phyloP scores from a whole-genome alignment of 164 flowering plant species.

The Taxillus chinensis region DNA sequence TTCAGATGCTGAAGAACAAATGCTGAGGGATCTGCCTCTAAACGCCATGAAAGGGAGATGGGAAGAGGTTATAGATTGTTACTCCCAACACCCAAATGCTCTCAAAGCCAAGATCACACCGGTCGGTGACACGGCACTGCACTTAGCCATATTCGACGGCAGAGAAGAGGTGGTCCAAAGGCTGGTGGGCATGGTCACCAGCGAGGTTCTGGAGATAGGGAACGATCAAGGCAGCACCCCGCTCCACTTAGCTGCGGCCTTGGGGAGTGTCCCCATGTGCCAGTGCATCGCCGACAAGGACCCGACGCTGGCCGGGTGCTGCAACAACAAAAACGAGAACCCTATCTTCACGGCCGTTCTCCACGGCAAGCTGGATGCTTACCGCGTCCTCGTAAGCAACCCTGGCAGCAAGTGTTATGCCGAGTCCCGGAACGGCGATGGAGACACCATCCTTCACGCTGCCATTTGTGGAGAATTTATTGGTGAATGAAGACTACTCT shows the following conservation, averaged over 20 bases:
- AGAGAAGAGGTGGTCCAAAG: background rate
- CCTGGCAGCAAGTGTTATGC: background rate
- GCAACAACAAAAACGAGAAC: background rate
- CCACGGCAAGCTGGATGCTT: conserved; percentile 9
- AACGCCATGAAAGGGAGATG: conserved; percentile 16
- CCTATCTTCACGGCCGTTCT: conserved; percentile 13
- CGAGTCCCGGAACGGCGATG: conserved; percentile 10
- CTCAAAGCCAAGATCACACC: conserved; percentile 10
- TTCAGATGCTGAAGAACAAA: too few species aligned
- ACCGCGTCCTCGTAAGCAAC: background rate
- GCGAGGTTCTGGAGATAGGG: background rate
- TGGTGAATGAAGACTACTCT: conserved; percentile 6
- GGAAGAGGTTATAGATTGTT: conserved; percentile 12
- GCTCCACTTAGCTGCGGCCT: conserved; percentile 18
- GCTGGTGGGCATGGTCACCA: background rate
- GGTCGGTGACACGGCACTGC: conserved; percentile 25
- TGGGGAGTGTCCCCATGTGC: conserved; percentile 13
- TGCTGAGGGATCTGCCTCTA: conserved; percentile 1
- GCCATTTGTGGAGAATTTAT: conserved; percentile 15
- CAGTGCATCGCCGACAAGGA: conserved; percentile 1
- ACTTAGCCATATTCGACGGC: conserved; percentile 9
- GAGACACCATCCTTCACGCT: conserved; percentile 20
- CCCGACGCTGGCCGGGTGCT: background rate
- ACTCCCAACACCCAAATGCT: background rate
- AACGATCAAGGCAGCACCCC: conserved; percentile 12